Base-by-base conservation (phyloP, 2,329 filamentous ascomycete genomes). In the Nothopassalora personata region DNA sequence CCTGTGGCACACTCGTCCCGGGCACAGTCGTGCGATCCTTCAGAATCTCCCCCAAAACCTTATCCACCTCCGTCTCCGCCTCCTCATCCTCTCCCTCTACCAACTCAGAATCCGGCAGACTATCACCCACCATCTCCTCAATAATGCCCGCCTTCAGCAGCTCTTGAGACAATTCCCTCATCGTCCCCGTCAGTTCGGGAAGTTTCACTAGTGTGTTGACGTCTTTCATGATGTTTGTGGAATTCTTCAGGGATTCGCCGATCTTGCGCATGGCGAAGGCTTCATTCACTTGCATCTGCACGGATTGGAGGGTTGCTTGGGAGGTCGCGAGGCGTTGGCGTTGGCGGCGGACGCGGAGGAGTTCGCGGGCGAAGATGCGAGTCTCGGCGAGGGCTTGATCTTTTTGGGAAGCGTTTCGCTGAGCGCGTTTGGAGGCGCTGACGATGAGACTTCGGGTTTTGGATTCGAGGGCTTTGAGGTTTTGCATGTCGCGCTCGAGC, bases 271-370 rank as follows among this genome's bases (percentile, higher is more conserved):
- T 87, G 1, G 91, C 90, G 75, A 97, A 97, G 1, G 94, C 92
- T 78, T 97, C 93, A 71, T 92, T 91, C 71, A 99, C 93, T 77
- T 97, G 94, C 91, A 97, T 96, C 75, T 93, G 88, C 47, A 99
- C 93, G 66, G 88, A 93, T 72, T 87, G 86, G 51, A 99, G 83
- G 77, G 97, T 94, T 1, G 94, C 94, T 73, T 95, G 95, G 68
- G 87, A 88, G 0, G 93, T 97, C 18, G 88, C 81, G 43, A 97
- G 82, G 4, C 94, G 86, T 31, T 81, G 77, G 18, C 82, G 83
- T 63, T 91, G 86, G 72, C 88, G 90, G 64, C 94, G 89, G 60
- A 90, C 84, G 54, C 89, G 86, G 63, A 97, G 85, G 53, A 97
- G 83, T 75, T 97, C 93, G 66, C 86, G 83, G 27, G 94, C 94